Evolutionary conservation across 305 asterid species (phyloP).

Genomic region (Rubia tinctorum): DNA sequence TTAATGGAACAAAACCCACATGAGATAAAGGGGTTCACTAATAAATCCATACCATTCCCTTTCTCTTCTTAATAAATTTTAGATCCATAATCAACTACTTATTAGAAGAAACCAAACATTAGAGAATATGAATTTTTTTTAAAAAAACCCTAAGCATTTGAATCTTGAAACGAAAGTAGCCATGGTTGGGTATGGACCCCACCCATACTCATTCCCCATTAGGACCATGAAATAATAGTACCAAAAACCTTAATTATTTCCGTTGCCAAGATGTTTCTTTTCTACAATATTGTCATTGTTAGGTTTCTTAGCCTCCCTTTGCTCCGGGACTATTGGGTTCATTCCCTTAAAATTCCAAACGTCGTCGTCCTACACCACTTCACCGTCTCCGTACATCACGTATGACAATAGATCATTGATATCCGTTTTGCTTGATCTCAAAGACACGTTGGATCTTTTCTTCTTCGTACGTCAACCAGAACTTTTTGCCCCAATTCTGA

Average conservation of each 20-base stretch:
- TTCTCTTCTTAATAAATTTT: no score
- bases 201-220: no score
- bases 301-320: no score
- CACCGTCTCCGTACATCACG: background rate
- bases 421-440: background rate
- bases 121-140: no score
- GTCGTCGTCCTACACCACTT: conserved; percentile 19
- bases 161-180: no score
- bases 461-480: background rate
- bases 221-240: background rate
- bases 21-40: no score
- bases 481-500: background rate
- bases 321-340: background rate
- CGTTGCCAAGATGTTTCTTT: background rate
- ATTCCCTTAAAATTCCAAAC: background rate
- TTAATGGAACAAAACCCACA: no score
- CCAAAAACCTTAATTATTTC: background rate
- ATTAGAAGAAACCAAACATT: no score
- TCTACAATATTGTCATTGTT: background rate
- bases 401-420: background rate
- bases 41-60: no score
- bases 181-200: no score
- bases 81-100: no score
- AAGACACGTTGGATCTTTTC: background rate
- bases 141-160: no score